phyloP scores from a whole-genome alignment of 2,329 filamentous ascomycete genomes.

The Fusarium sp. region DNA sequence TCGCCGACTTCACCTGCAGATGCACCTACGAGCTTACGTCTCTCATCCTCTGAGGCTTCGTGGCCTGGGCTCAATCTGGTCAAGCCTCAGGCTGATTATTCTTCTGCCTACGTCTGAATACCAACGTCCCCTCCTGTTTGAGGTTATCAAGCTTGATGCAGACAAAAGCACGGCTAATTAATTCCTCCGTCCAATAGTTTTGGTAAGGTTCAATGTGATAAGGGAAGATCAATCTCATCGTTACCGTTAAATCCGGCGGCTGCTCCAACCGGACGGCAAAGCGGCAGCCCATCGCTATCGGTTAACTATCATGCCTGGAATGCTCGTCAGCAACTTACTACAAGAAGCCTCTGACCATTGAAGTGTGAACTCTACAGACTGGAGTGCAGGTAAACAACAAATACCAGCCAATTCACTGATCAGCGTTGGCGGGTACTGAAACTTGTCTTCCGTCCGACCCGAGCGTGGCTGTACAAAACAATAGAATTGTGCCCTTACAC shows the following conservation, averaged over 20 bases:
- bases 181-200: conserved; percentile 26
- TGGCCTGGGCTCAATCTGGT: conserved; percentile 41
- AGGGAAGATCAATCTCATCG: conserved; percentile 3
- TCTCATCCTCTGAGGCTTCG: conserved; percentile 31
- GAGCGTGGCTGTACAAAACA: conserved; percentile 35
- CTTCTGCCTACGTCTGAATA: conserved; percentile 23
- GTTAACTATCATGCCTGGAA: conserved; percentile 14
- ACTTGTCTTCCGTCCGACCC: conserved; percentile 29
- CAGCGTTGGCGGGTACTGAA: conserved; percentile 17
- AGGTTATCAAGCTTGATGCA: conserved; percentile 22
- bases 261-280: conserved; percentile 21
- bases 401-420: conserved; percentile 13
- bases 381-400: conserved; percentile 16
- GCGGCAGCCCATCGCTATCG: conserved; percentile 11
- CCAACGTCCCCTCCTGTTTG: conserved; percentile 24
- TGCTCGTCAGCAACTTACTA: conserved; percentile 7
- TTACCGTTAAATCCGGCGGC: conserved; percentile 5
- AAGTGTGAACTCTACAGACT: not conserved
- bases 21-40: conserved; percentile 38
- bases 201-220: conserved; percentile 1
- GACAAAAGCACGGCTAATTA: conserved; percentile 16
- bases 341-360: not conserved
- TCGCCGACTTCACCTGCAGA: conserved; percentile 24
- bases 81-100: conserved; percentile 39
- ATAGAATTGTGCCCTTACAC: conserved; percentile 9